Base-by-base conservation (phyloP, 441 rosid genomes). In the Cnidoscolus chayamansa region DNA sequence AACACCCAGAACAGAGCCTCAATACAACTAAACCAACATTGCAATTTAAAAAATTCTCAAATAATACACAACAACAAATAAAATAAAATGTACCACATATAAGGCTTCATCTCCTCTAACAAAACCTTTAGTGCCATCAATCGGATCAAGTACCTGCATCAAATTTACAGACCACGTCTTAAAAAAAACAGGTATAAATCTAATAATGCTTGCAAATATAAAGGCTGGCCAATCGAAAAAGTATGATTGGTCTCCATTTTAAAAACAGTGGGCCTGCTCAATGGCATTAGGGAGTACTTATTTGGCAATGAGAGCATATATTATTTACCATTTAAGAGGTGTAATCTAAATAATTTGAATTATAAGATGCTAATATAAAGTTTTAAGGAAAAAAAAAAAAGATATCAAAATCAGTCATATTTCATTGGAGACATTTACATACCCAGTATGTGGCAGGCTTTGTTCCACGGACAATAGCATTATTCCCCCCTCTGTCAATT, bases 381-480 rank as follows among this genome's bases (percentile, higher is more conserved):
- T 25, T 25, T 25, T 25, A 25, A 25, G 25, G 25, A 25, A 25
- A 25, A 25, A 25, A 25, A 25, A 25, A 25, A 25, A 25, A 25
- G 25, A 25, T 25, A 1, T 32, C 55, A 55, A 71, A 75, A 64
- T 63, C 56, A 75, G 60, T 63, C 56, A 55, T 25, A 17, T 8
- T 62, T 69, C 7, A 30, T 47, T n/a, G 3, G 65, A 45, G 37
- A 71, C 59, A 43, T 45, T 64, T 70, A 83, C 84, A 55, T 79
- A 94, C 97, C 96, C 97, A 94, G 68, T 89, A 94, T 9, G 94
- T 84, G 75, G 96, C 98, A 25, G 97, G 90, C 76, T 83, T 81
- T 60, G 74, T 75, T 77, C 96, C 86, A 71, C 84, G 84, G 20
- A 84, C 80, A 72, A 78, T 79, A 62, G 83, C 86, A 78, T 76